A percentile compares a stretch with the other conserved stretches of the same genome.
Evolutionary conservation across 495 filamentous ascomycete species (phyloP).

Genomic region (Aspergillus saccharolyticus): DNA sequence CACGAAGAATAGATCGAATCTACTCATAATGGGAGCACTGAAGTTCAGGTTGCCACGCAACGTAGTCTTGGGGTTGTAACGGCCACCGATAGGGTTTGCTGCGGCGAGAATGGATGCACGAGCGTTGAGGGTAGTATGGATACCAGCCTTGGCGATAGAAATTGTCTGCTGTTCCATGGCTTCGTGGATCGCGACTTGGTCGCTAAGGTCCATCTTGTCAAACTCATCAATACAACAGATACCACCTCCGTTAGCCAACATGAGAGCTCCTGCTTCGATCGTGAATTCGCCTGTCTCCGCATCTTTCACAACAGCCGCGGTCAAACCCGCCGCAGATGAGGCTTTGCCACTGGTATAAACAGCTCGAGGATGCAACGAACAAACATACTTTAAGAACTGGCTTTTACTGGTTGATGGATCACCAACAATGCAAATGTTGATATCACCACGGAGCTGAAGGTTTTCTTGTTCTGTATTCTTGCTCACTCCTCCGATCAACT

Average conservation of each 20-base stretch:
- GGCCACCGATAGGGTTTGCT: constrained; percentile 90
- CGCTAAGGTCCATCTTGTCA: constrained; percentile 98
- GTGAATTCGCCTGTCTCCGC: constrained; percentile 98
- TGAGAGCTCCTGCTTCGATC: constrained; percentile 96
- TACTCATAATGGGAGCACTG: constrained; percentile 96
- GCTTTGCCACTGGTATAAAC: constrained; percentile 99
- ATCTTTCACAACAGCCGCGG: constrained; percentile 94
- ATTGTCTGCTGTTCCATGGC: constrained; percentile 99
- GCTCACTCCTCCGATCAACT: constrained; percentile 86
- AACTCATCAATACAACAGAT: constrained; percentile 99
- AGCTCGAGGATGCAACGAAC: constrained; percentile 88
- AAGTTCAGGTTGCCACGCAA: constrained; percentile 96
- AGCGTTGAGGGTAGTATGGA: constrained; percentile 96
- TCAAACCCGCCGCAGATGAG: constrained; percentile 95
- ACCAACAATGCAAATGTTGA: constrained; percentile 98
- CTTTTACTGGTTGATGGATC: constrained; percentile 98
- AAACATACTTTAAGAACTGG: constrained; percentile 98
- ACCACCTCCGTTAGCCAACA: constrained; percentile 76
- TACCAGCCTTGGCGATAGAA: constrained; percentile 97
- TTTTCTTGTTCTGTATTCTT: constrained; percentile 82
- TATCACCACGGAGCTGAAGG: constrained; percentile 89
- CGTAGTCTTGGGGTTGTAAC: constrained; percentile 94
- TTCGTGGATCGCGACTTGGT: constrained; percentile 99
- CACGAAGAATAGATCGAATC: constrained; percentile 99
- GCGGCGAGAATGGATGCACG: constrained; percentile 92